Conservation (phyloP, 2,329 filamentous ascomycete genomes). For the Anthostomella pinea region DNA sequence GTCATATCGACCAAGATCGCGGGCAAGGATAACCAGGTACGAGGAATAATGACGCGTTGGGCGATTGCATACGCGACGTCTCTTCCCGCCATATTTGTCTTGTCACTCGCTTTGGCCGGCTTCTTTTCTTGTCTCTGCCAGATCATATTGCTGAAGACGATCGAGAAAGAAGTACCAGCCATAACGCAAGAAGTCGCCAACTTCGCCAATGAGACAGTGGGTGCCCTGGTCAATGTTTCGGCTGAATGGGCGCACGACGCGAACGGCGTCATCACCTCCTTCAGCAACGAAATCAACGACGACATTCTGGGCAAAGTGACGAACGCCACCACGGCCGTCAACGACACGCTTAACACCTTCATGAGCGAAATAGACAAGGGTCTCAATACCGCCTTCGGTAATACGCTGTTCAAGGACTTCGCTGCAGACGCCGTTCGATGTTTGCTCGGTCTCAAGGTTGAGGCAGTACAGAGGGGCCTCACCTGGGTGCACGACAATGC, state of each 20-base stretch:
- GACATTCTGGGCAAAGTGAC: conserved; percentile 86
- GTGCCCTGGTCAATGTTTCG: conserved; percentile 70
- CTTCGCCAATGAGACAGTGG: conserved; percentile 76
- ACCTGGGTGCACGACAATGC: conserved; percentile 92
- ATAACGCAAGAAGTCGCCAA: conserved; percentile 71
- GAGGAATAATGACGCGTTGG: conserved; percentile 76
- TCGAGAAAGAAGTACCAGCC: conserved; percentile 73
- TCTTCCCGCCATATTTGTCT: conserved; percentile 77
- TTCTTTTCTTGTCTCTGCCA: conserved; percentile 82
- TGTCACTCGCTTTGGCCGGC: conserved; percentile 78
- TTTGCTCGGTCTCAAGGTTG: conserved; percentile 83
- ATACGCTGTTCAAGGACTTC: conserved; percentile 74
- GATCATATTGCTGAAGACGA: conserved; percentile 68
- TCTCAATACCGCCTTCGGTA: conserved; percentile 76
- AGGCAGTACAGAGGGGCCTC: conserved; percentile 80
- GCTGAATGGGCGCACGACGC: conserved; percentile 72
- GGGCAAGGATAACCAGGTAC: conserved; percentile 34
- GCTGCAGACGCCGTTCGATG: conserved; percentile 80
- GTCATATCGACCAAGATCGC: conserved; percentile 65
- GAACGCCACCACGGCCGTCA: conserved; percentile 77
- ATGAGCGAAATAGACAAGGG: conserved; percentile 72
- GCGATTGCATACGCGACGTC: conserved; percentile 85
- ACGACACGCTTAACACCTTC: conserved; percentile 80
- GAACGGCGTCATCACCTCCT: conserved; percentile 67
- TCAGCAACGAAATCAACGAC: conserved; percentile 77